phyloP scores from a whole-genome alignment of 2,329 filamentous ascomycete species.

The Diaporthe sp. region DNA sequence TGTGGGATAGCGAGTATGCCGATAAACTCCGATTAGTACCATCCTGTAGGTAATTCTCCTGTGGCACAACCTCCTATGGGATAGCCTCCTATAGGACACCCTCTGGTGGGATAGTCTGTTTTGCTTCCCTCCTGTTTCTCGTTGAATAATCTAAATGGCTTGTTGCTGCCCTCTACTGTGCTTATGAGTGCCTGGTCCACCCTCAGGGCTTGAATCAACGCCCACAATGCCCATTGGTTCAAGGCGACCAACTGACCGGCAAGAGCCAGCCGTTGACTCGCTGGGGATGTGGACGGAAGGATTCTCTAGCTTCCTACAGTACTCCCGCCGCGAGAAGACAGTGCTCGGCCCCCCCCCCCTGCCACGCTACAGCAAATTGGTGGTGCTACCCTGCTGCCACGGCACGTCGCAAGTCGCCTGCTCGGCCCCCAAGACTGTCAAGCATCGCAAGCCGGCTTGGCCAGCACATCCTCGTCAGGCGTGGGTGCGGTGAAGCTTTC shows the following conservation, averaged over 20 bases:
- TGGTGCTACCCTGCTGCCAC: not conserved
- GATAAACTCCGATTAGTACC: not conserved
- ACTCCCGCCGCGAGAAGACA: not conserved
- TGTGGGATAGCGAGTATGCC: not conserved
- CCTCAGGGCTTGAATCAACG: not conserved
- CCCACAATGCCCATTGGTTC: conserved; percentile 6
- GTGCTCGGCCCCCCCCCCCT: not conserved
- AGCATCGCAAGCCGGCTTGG: conserved; percentile 26
- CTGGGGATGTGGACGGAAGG: conserved; percentile 6
- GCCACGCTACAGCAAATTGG: not conserved
- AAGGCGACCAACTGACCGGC: not conserved
- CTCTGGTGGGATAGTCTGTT: not conserved
- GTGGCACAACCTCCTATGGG: not conserved
- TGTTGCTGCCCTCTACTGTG: not conserved
- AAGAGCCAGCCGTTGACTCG: conserved; percentile 5
- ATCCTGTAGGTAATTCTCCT: not conserved
- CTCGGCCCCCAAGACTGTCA: conserved; percentile 18
- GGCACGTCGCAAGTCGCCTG: conserved; percentile 18
- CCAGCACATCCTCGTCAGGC: conserved; percentile 3
- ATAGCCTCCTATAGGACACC: not conserved
- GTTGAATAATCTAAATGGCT: not conserved
- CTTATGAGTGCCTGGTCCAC: not conserved
- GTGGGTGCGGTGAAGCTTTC: conserved; percentile 30
- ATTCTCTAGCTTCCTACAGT: conserved; percentile 11
- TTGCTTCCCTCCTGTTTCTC: not conserved